These are phyloP conservation scores for Aspergillus bridgeri DNA, from an alignment of 495 filamentous ascomycete genomes.

Conservation along the genomic window DNA sequence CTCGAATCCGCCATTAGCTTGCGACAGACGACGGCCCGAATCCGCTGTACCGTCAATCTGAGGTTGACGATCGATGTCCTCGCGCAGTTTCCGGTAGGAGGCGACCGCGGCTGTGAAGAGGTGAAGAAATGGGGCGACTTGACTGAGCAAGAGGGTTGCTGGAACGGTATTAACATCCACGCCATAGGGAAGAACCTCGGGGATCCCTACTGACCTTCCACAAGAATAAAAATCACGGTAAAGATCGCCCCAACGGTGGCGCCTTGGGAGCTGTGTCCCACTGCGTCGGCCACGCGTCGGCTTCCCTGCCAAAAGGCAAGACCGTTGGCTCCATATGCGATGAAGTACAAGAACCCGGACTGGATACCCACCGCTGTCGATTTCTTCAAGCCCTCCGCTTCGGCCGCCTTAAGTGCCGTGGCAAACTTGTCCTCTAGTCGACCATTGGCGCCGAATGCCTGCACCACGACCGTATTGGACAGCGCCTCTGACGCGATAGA, in stretches of 20 bases:
- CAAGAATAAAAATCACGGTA: constrained; percentile 63
- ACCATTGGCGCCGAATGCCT: constrained; percentile 45
- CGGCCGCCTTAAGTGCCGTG: constrained; percentile 40
- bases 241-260: constrained; percentile 57
- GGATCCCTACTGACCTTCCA: constrained; percentile 50
- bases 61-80: constrained; percentile 50
- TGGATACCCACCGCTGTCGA: constrained; percentile 56
- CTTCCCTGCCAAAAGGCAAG: constrained; percentile 67
- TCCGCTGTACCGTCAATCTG: constrained; percentile 46
- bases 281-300: constrained; percentile 46
- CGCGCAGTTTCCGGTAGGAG: constrained; percentile 47
- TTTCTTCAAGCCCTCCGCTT: constrained; percentile 55
- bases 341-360: constrained; percentile 64
- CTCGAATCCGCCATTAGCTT: constrained; percentile 41
- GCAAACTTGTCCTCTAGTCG: constrained; percentile 54
- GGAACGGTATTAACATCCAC: constrained; percentile 10
- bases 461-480: constrained; percentile 46
- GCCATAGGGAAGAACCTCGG: neutral
- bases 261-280: constrained; percentile 27
- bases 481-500: constrained; percentile 49
- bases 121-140: constrained; percentile 61
- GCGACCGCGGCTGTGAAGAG: constrained; percentile 56
- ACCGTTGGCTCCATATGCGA: constrained; percentile 61
- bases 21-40: constrained; percentile 31
- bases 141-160: constrained; percentile 60